phyloP scores from a whole-genome alignment of 768 basidiomycete genomes.

The Daedaleopsis nitida region DNA sequence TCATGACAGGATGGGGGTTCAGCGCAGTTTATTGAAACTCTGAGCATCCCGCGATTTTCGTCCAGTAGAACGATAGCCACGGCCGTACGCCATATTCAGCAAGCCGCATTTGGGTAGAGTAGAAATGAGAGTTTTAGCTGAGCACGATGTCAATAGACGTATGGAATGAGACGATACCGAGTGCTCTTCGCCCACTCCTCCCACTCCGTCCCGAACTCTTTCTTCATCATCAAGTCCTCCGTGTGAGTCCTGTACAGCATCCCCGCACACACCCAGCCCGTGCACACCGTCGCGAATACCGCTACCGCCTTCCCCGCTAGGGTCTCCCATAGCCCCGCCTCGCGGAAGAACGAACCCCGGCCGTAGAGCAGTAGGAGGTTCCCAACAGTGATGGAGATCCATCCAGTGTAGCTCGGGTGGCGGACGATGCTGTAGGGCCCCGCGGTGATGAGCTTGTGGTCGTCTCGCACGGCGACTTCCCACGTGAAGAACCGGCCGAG shows the following conservation, averaged over 20 bases:
- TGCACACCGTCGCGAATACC: background rate
- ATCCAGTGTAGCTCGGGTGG: constrained; percentile 22
- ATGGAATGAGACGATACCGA: constrained; percentile 5
- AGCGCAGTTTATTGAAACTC: too few relatives aligned
- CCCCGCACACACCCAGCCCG: background rate
- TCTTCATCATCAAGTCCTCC: constrained; percentile 10
- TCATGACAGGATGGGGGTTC: too few relatives aligned
- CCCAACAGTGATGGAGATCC: constrained; percentile 3
- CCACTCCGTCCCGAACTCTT: constrained; percentile 7
- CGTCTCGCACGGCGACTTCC: constrained; percentile 9
- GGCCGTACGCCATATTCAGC: too few relatives aligned
- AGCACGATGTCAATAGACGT: background rate
- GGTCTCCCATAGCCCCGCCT: background rate
- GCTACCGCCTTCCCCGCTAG: background rate
- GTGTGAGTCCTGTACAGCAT: background rate
- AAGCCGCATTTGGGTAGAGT: too few relatives aligned
- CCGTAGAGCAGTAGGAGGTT: background rate
- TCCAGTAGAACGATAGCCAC: too few relatives aligned
- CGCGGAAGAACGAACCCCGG: background rate
- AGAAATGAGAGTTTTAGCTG: too few relatives aligned
- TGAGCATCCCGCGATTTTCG: too few relatives aligned
- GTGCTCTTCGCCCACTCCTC: background rate
- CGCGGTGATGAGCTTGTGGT: constrained; percentile 17
- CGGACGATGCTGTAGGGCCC: constrained; percentile 21
- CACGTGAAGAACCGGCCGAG: constrained; percentile 23